Evolutionary conservation across 495 filamentous ascomycete species (phyloP).

Genomic region (Penicillium silybi): DNA sequence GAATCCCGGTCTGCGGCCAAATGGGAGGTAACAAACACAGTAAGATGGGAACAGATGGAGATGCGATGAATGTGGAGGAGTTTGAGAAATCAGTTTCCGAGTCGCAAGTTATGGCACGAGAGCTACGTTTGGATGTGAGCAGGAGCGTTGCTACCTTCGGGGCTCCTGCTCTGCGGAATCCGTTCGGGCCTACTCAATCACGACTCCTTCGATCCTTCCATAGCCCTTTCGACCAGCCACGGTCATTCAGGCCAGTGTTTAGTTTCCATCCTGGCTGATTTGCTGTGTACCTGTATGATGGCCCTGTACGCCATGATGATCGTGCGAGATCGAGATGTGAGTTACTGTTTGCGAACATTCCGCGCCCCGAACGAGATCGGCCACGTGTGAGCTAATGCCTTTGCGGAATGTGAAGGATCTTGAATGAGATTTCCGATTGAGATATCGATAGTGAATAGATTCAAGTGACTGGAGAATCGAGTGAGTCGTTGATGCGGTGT

Average conservation of each 20-base stretch:
- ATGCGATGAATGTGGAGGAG: not conserved
- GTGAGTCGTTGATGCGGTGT: not conserved
- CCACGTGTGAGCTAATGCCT: constrained; percentile 4
- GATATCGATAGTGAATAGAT: not conserved
- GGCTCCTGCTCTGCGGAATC: not conserved
- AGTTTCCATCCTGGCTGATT: not conserved
- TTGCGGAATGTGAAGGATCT: constrained; percentile 5
- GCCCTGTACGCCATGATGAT: constrained; percentile 1
- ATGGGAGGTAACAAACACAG: constrained; percentile 1
- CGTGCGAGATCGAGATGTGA: constrained; percentile 1
- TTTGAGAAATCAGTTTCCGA: not conserved
- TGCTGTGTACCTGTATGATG: not conserved
- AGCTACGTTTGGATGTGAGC: not conserved
- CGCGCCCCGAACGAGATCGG: not conserved
- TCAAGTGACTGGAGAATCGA: not conserved
- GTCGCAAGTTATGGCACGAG: not conserved
- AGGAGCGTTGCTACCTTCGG: not conserved
- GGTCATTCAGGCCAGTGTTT: not conserved
- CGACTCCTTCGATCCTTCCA: too few species aligned
- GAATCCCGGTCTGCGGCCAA: not conserved
- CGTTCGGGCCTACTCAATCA: not conserved
- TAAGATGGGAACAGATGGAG: not conserved
- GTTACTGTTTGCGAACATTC: constrained; percentile 10
- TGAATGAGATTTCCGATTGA: not conserved
- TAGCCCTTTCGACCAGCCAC: too few species aligned